These are phyloP conservation scores for Amesomyces nigricolor DNA, from an alignment of 2,329 filamentous ascomycete genomes.

Conservation along the genomic window DNA sequence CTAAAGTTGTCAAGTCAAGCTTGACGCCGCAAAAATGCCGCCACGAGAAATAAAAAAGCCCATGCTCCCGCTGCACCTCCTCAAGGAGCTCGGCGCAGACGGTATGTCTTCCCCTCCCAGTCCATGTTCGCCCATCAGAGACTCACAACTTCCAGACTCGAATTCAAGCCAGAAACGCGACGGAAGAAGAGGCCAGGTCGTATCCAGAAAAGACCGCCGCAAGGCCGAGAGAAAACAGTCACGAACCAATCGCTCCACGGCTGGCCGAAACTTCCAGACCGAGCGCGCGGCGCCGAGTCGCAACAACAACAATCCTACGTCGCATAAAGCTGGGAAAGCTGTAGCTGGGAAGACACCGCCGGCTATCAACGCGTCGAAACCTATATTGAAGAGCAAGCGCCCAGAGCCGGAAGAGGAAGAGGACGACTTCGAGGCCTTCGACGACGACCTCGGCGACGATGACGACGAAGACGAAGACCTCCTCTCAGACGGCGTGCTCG, in stretches of 20 bases:
- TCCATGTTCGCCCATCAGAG: not conserved
- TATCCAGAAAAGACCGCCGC: slow-evolving; percentile 57
- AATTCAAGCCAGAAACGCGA: slow-evolving; percentile 12
- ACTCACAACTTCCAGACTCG: slow-evolving; percentile 32
- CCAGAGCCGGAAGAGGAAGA: slow-evolving; percentile 15
- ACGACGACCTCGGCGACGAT: slow-evolving; percentile 8
- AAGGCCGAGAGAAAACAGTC: slow-evolving; percentile 60
- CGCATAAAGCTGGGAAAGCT: not conserved
- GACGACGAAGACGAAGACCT: slow-evolving; percentile 10
- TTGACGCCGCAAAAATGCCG: slow-evolving; percentile 25
- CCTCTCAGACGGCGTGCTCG: slow-evolving; percentile 15
- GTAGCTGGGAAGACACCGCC: slow-evolving; percentile 4
- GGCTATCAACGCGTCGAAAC: not conserved
- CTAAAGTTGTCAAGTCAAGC: not conserved
- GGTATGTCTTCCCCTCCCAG: slow-evolving; percentile 13
- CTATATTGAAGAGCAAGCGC: slow-evolving; percentile 15
- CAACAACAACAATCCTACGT: not conserved
- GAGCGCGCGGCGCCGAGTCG: slow-evolving; percentile 8
- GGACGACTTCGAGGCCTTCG: slow-evolving; percentile 6
- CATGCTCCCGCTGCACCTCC: slow-evolving; percentile 38
- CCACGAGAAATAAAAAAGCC: slow-evolving; percentile 33
- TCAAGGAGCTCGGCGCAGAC: slow-evolving; percentile 38
- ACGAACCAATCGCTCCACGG: slow-evolving; percentile 40
- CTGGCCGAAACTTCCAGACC: slow-evolving; percentile 14
- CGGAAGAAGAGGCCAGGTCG: slow-evolving; percentile 8